Evolutionary conservation across 306 rosid genomes (phyloP).

Genomic region (Begonia peltatifolia): DNA sequence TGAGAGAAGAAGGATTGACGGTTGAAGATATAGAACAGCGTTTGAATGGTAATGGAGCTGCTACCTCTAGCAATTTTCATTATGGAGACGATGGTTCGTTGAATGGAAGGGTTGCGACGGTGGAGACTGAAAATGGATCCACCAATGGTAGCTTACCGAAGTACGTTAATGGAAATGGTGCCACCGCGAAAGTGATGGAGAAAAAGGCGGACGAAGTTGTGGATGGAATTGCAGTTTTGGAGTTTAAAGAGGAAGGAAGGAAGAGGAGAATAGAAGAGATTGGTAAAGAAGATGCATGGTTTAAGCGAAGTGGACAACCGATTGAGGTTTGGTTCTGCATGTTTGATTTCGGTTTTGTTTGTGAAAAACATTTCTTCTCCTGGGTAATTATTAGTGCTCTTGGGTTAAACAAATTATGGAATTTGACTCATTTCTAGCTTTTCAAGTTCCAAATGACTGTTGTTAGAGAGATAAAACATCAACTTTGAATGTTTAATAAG

Average conservation of each 20-base stretch:
- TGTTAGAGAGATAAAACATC: too few species aligned
- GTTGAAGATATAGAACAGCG: slow-evolving; percentile 30
- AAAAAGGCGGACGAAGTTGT: slow-evolving; percentile 9
- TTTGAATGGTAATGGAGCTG: slow-evolving; percentile 54
- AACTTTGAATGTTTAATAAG: too few species aligned
- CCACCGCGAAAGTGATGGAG: slow-evolving; percentile 21
- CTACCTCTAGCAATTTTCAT: slow-evolving; percentile 11
- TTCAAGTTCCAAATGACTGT: too few species aligned
- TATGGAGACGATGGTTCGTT: slow-evolving; percentile 24
- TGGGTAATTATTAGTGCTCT: neutral
- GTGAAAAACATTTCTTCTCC: neutral
- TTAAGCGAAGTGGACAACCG: slow-evolving; percentile 31
- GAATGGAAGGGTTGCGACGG: slow-evolving; percentile 24
- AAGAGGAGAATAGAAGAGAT: slow-evolving; percentile 85
- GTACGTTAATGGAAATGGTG: slow-evolving; percentile 62
- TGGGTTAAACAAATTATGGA: too few species aligned
- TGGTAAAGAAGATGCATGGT: slow-evolving; percentile 96
- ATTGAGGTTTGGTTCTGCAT: slow-evolving; percentile 36
- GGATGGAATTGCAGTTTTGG: slow-evolving; percentile 23
- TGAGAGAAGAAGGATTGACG: slow-evolving; percentile 37
- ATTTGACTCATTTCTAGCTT: too few species aligned
- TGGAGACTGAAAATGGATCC: slow-evolving; percentile 28
- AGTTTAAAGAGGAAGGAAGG: slow-evolving; percentile 59
- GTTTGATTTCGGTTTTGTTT: slow-evolving; percentile 8
- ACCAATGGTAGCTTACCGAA: slow-evolving; percentile 47